Evolutionary conservation across 768 basidiomycete genomes (phyloP), one percentile per base, ranked within the genome.

Genomic region (Rhizopogon sp.): DNA sequence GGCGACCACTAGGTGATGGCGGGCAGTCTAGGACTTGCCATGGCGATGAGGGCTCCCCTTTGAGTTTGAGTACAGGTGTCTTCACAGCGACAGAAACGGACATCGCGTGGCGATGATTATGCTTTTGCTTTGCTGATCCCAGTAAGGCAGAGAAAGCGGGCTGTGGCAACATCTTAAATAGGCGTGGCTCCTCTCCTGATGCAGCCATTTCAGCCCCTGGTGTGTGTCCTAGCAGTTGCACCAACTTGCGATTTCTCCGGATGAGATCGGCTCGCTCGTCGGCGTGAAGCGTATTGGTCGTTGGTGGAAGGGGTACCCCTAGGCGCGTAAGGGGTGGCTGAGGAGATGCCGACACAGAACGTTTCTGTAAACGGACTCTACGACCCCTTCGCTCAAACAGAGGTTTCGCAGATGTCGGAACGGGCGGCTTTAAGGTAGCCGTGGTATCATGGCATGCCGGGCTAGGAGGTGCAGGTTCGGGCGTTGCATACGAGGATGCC

Each of bases 141-240:
- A 70, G 60, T 39, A 70, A 59, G 25, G 62, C 56, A n/a, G 62
- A 56, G 35, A 72, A 52, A 28, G 68, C 56, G 17, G 64, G 60
- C 11, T 68, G 49, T 20, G 64, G 62, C 29, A 58, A 53, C 39
- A 59, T 71, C 31, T 59, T 71, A 6, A 49, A 52, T 22, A 17
- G 3, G 9, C 62, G 62, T 5, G 45, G 47, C 66, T 70, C 62
- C 64, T 76, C 58, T 3, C 17, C 5, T 11, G 68, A 54, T 59
- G 42, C 11, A 1, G 67, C 58, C 6, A 67, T 70, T 9, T 79
- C 79, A 4, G 75, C 71, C 5, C 72, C 76, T 3, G 86, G 88
- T 3, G 77, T 81, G 67, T 82, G 77, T 41, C 90, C 90, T 53
- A 93, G 85, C n/a, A 93, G 72, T 58, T 85, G 84, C n/a, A 86